A percentile compares a stretch with the other conserved stretches of the same genome.
These are phyloP conservation scores for Neurospora sp. DNA, from an alignment of 495 filamentous ascomycete species.

Conservation along the genomic window DNA sequence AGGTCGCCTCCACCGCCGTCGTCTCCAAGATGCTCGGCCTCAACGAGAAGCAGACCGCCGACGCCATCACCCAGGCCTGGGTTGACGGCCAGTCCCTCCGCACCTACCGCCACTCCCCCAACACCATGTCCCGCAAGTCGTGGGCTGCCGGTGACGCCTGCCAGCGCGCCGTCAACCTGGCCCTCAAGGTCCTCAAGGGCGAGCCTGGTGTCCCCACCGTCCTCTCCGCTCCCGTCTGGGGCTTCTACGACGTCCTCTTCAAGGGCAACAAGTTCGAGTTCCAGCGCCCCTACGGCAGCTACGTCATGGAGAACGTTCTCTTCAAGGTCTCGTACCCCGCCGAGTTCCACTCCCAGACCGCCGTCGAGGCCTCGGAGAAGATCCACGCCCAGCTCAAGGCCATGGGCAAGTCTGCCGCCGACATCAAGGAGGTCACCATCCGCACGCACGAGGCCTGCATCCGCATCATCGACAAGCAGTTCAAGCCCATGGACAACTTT, in stretches of 20 bases:
- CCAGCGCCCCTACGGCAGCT: conserved; percentile 91
- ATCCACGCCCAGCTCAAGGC: conserved; percentile 72
- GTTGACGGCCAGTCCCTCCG: conserved; percentile 92
- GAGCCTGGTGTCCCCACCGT: conserved; percentile 88
- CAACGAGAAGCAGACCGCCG: conserved; percentile 79
- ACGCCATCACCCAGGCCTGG: conserved; percentile 94
- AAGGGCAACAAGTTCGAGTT: conserved; percentile 92
- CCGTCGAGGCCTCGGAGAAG: conserved; percentile 85
- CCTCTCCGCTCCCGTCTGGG: conserved; percentile 87
- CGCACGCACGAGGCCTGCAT: conserved; percentile 97
- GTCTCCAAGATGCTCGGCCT: conserved; percentile 90
- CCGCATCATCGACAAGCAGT: conserved; percentile 99
- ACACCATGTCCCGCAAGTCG: conserved; percentile 98
- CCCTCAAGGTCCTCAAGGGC: conserved; percentile 84
- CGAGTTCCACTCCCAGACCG: conserved; percentile 98
- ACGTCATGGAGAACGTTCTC: conserved; percentile 99
- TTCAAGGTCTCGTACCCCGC: conserved; percentile 99
- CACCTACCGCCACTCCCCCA: conserved; percentile 93
- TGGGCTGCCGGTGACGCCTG: conserved; percentile 98
- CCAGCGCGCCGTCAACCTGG: conserved; percentile 90
- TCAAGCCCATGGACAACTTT: conserved; percentile 99
- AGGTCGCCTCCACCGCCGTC: conserved; percentile 91
- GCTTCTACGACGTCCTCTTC: conserved; percentile 97
- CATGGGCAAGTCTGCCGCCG: conserved; percentile 82
- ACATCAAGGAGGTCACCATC: conserved; percentile 88